Percentiles rank a stretch among this genome's conserved stretches.
Conservation (phyloP, 768 basidiomycete species). For the Serendipita sp. region DNA sequence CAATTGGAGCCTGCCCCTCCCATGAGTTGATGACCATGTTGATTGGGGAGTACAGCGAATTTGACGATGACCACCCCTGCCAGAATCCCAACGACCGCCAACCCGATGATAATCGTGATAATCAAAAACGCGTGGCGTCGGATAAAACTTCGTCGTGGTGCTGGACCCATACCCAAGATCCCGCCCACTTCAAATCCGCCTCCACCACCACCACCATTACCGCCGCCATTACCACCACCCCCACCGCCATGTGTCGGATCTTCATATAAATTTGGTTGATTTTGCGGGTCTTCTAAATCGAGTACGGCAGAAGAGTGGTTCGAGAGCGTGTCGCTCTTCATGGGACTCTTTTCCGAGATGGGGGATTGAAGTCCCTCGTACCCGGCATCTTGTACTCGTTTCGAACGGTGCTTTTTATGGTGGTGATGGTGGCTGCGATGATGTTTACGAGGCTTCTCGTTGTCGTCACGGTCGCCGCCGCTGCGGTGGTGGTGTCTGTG, state of each 20-base stretch:
- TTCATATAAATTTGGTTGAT: background rate
- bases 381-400: background rate
- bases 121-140: background rate
- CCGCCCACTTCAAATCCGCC: no score
- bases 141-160: background rate
- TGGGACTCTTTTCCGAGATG: no score
- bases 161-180: background rate
- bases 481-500: background rate
- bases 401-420: background rate
- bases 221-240: no score
- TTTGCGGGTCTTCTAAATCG: background rate
- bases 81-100: background rate
- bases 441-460: background rate
- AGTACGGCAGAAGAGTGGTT: background rate
- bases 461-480: no score
- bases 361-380: no score
- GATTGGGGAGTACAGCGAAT: no score
- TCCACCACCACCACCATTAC: no score
- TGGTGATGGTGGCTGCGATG: background rate
- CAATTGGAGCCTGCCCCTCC: no score
- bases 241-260: no score
- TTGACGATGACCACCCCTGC: background rate
- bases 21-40: no score
- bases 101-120: background rate
- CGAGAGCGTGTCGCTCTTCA: background rate